phyloP scores from a whole-genome alignment of 176 grass and related monocot genomes.

The Raddia distichophylla region DNA sequence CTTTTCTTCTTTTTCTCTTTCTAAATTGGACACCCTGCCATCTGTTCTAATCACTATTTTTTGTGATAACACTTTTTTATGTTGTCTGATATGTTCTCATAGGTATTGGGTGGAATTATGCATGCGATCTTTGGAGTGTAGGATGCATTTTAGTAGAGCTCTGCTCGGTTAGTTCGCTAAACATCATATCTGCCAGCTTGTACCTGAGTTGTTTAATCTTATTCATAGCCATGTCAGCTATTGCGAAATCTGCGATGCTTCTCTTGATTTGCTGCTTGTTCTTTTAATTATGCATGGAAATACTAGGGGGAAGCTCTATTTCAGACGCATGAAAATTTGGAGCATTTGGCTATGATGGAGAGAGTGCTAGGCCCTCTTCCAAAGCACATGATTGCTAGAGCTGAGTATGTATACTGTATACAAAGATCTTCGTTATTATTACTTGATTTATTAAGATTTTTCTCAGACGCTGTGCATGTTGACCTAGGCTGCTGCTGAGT shows the following conservation, averaged over 20 bases:
- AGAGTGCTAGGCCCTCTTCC: slow-evolving; percentile 82
- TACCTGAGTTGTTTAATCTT: slow-evolving; percentile 13
- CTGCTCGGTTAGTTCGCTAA: slow-evolving; percentile 73
- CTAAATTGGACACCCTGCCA: neutral
- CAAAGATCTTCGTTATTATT: slow-evolving; percentile 23
- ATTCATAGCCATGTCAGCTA: slow-evolving; percentile 16
- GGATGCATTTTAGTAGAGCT: slow-evolving; percentile 98
- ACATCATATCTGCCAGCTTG: neutral
- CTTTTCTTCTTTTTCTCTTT: neutral
- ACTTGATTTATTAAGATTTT: neutral
- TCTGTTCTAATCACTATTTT: slow-evolving; percentile 28
- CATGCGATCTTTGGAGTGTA: slow-evolving; percentile 96
- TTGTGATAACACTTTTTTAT: neutral
- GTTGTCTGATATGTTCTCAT: slow-evolving; percentile 34
- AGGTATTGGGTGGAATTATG: slow-evolving; percentile 98
- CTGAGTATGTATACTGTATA: slow-evolving; percentile 57
- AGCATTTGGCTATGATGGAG: slow-evolving; percentile 98
- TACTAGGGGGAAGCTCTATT: slow-evolving; percentile 83
- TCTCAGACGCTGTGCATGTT: slow-evolving; percentile 1
- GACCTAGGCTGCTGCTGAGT: neutral
- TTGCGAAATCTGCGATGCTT: slow-evolving; percentile 18
- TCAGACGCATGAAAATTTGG: slow-evolving; percentile 97
- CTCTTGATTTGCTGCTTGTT: slow-evolving; percentile 27
- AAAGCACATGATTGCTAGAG: slow-evolving; percentile 75
- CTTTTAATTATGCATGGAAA: slow-evolving; percentile 39